Base-by-base conservation (phyloP, 169 alveolate species). In the Amoebophrya sp. region DNA sequence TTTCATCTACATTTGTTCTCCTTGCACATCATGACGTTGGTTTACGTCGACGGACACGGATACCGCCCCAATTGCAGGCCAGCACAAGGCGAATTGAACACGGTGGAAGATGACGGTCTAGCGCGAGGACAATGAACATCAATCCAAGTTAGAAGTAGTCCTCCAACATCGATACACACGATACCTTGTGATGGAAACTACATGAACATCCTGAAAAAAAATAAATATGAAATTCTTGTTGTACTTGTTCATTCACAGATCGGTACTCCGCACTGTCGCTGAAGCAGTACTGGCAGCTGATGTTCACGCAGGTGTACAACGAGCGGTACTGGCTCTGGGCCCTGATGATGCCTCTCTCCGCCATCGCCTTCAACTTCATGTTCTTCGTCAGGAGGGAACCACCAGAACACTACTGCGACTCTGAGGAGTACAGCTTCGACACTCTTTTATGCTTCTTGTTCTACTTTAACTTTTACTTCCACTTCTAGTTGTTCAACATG, bases 331-430 rank as follows among this genome's bases (percentile, higher is more conserved):
- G 34, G 39, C 34, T 58, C 78, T 58, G 34, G 39, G 78, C 78
- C 34, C 10, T 58, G 23, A 16, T 58, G 34, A 58, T 58, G 78
- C 78, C 78, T 1, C 34, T 58, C 23, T 58, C 78, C 78, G 78
- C 78, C 29, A 58, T 58, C 23, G 78, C 34, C 78, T 58, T 58
- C 78, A 58, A 58, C 78, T 58, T 23, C 78, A 58, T 58, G 78
- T 58, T 58, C 23, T 58, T 58, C 78, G 34, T 58, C 23, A 13
- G 78, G 34, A 13, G 78, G 5, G 78, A 58, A 58, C 78, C 78
- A 13, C 78, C 78, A 58, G 78, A 58, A 16, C 78, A 58, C 78
- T 58, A 58, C 78, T 58, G 78, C 78, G 78, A 58, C 78, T n/a
- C 78, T 2, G 78, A 58, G 23, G 78, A 58, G 78, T 58, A 58